Evolutionary conservation across 495 filamentous ascomycete genomes (phyloP).

Genomic region (Aspergillus bertholletiae): DNA sequence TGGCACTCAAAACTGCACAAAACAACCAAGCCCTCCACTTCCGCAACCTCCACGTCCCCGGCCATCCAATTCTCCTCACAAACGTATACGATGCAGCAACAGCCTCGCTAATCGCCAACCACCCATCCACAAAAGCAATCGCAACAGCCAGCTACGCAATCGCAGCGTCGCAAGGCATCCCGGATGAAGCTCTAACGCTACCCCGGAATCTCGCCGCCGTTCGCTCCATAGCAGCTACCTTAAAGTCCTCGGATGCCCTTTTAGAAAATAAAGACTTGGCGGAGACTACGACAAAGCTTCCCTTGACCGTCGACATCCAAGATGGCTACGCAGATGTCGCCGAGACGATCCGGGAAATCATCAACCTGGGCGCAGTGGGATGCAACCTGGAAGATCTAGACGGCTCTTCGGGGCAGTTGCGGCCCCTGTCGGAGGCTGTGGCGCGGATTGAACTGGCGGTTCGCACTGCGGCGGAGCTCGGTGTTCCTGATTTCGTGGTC

Average conservation of each 20-base stretch:
- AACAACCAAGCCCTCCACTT: conserved; percentile 16
- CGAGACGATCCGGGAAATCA: conserved; percentile 30
- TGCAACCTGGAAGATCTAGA: conserved; percentile 50
- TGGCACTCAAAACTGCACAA: conserved; percentile 11
- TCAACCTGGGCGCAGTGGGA: conserved; percentile 45
- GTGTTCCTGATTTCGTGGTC: conserved; percentile 47
- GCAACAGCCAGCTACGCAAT: conserved; percentile 53
- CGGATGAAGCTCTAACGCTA: conserved; percentile 41
- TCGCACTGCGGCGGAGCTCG: conserved; percentile 28
- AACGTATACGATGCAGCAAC: conserved; percentile 51
- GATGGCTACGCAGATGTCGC: conserved; percentile 47
- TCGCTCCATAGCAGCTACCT: conserved; percentile 73
- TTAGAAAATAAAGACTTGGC: conserved; percentile 4
- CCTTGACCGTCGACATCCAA: conserved; percentile 50
- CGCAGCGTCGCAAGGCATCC: conserved; percentile 35
- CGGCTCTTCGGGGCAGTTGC: conserved; percentile 24
- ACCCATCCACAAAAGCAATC: conserved; percentile 41
- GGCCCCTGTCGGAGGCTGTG: conserved; percentile 30
- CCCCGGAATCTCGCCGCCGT: conserved; percentile 61
- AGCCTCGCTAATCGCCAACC: conserved; percentile 36
- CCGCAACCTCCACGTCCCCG: conserved; percentile 42
- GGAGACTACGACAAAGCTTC: conserved; percentile 6
- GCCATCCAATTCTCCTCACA: conserved; percentile 46
- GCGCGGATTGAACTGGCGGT: conserved; percentile 32
- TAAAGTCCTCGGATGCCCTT: conserved; percentile 14